Conservation (phyloP, 805 yeast species). For the Sporopachydermia lactativora region DNA sequence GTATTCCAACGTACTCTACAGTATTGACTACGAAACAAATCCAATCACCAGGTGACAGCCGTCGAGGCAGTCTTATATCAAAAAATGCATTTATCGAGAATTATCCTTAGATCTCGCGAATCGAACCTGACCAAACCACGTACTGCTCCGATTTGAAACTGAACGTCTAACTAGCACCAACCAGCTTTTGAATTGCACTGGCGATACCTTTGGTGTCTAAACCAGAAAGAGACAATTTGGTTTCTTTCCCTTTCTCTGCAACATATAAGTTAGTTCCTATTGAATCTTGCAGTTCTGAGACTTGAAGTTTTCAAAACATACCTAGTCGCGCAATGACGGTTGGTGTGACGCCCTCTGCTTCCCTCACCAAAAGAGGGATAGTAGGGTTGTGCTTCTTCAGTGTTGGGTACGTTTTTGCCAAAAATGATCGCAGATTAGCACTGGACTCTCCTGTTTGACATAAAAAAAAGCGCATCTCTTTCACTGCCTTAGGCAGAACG, state of each 20-base stretch:
- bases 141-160: too few relatives aligned
- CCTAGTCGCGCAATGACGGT: slow-evolving; percentile 61
- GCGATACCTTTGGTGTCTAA: slow-evolving; percentile 29
- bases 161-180: slow-evolving; percentile 24
- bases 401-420: slow-evolving; percentile 49
- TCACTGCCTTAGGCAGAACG: slow-evolving; percentile 36
- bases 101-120: too few relatives aligned
- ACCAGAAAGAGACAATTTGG: slow-evolving; percentile 30
- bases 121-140: too few relatives aligned
- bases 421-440: slow-evolving; percentile 37
- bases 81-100: too few relatives aligned
- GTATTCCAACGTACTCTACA: too few relatives aligned
- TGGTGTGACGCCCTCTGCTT: slow-evolving; percentile 60
- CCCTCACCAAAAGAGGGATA: slow-evolving; percentile 68
- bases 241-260: slow-evolving; percentile 29
- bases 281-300: too few relatives aligned
- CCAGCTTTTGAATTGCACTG: slow-evolving; percentile 23
- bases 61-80: too few relatives aligned
- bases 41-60: too few relatives aligned
- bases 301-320: too few relatives aligned
- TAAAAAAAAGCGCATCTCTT: slow-evolving; percentile 70
- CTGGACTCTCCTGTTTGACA: slow-evolving; percentile 71
- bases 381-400: slow-evolving; percentile 48
- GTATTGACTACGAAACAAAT: too few relatives aligned
- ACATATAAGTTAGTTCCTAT: slow-evolving; percentile 4